Evolutionary conservation across 768 basidiomycete species (phyloP).

Genomic region (Astraeus odoratus): DNA sequence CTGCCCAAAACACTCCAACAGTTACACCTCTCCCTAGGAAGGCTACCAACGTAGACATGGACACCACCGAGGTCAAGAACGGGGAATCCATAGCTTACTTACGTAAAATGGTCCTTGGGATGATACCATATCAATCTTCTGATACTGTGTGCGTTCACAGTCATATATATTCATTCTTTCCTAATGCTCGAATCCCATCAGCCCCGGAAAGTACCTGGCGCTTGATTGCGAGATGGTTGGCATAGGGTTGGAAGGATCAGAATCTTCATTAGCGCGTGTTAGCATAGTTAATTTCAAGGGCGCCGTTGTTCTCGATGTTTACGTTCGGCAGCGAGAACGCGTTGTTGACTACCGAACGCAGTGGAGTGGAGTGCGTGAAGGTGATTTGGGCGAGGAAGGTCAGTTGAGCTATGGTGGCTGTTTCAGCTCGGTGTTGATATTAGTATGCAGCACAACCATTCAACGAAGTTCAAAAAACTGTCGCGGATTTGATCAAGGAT

Average conservation of each 20-base stretch:
- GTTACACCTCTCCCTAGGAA: slow-evolving; percentile 3
- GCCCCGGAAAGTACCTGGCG: slow-evolving; percentile 70
- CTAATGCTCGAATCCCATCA: slow-evolving; percentile 16
- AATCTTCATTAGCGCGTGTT: slow-evolving; percentile 84
- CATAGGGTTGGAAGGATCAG: slow-evolving; percentile 73
- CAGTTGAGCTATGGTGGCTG: background rate
- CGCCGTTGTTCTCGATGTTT: slow-evolving; percentile 70
- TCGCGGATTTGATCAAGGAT: slow-evolving; percentile 70
- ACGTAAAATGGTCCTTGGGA: slow-evolving; percentile 48
- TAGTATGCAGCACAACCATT: slow-evolving; percentile 60
- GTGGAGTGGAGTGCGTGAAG: slow-evolving; percentile 75
- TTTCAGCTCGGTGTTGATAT: background rate
- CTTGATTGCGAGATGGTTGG: slow-evolving; percentile 99
- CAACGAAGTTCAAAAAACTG: slow-evolving; percentile 68
- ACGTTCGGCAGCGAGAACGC: slow-evolving; percentile 78
- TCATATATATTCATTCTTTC: background rate
- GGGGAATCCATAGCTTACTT: slow-evolving; percentile 43
- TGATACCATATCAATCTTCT: slow-evolving; percentile 31
- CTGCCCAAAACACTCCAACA: slow-evolving; percentile 4
- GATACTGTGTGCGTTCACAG: slow-evolving; percentile 39
- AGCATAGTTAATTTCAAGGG: slow-evolving; percentile 89
- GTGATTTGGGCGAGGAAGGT: slow-evolving; percentile 65
- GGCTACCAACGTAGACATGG: slow-evolving; percentile 11
- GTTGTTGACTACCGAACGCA: slow-evolving; percentile 92
- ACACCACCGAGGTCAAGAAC: slow-evolving; percentile 30